Evolutionary conservation across 345 rosid genomes (phyloP), one percentile per base, ranked within the genome.

Genomic region (Nephelium lappaceum): DNA sequence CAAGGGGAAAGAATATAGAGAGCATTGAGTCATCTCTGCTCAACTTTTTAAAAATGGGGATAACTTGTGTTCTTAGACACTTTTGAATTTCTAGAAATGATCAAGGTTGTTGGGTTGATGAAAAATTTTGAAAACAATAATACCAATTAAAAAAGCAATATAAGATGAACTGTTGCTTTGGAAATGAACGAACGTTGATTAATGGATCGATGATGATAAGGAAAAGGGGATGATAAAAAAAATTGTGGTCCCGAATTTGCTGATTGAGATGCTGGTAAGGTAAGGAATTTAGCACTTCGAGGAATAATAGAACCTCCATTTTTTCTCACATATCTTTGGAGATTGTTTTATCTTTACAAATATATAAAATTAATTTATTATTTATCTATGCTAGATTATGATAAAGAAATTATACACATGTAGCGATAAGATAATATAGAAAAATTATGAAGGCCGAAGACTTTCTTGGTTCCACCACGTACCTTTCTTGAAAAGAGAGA

Each of bases 241-340:
- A 7, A 2, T 2, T 16, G 43, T 69, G 82, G 71, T 62, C 83
- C 76, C 74, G 3, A 49, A 61, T 38, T 68, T 72, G 73, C 41
- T 55, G 68, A n/a, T 55, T 4, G 23, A 45, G 60, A 53, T 25
- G 24, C 6, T 0, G 51, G 49, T 24, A 10, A 31, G 72, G 66
- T 49, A 57, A 36, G 27, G 65, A 39, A 62, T 76, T 76, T 42
- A 72, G 86, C 81, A 83, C 10, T 69, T 74, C 79, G 70, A 80
- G 81, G 79, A 69, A 42, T 18, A 57, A 49, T 15, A 15, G 58
- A 42, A 12, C 21, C 38, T 65, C 45, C 25, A 16, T 72, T 3
- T 45, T 45, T 76, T 72, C 21, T 69, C 67, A 39, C 41, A 12
- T 6, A 19, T 70, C 39, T 51, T 71, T 36, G 55, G 64, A 62